Base-by-base conservation (phyloP, 1,284 basidiomycete species). In the Earliella scabrosa region DNA sequence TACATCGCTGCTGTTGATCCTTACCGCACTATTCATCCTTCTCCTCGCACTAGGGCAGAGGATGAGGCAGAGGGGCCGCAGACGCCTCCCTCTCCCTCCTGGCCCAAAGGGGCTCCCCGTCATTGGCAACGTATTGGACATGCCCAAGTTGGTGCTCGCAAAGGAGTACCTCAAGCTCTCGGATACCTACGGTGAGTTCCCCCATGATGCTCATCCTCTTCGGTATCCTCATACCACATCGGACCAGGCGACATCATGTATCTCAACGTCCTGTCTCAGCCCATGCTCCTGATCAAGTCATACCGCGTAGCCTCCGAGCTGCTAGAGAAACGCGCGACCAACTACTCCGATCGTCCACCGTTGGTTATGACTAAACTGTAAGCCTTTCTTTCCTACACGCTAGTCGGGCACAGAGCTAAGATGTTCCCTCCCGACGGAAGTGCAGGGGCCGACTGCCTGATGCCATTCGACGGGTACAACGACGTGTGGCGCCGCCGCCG, bases 291-390 rank as follows among this genome's bases (percentile, higher is more conserved):
- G 4, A 39, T 59, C 4, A 44, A 45, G 35, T 45, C 58, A 20
- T 45, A 38, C 45, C 29, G 44, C 13, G 45, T 31, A 18, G 39
- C 45, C 14, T 26, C 26, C 6, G 52, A 53, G 21, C 45, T 53
- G 2, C 38, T 53, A 7, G 38, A 53, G 21, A 46, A 47, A 29
- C 52, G 52, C 4, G 40, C 52, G 2, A 18, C 29, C 2, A 64
- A 60, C 26, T 68, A 67, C 38, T 59, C 54, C 5, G 58, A 61
- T 43, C 40, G 61, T 18, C 41, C 45, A 4, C 53, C 24, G 9
- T 47, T 46, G 11, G 45, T 53, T 14, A 56, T 62, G 56, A 39
- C 43, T 11, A 14, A 31, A 4, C 21, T 62, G 60, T 59, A 34
- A 45, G 60, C 29, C 7, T n/a, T 24, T 11, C 26, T 11, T 11